Percentiles rank a stretch among this genome's conserved stretches.
These are phyloP conservation scores for Acer saccharum DNA, from an alignment of 345 rosid species.

Conservation along the genomic window DNA sequence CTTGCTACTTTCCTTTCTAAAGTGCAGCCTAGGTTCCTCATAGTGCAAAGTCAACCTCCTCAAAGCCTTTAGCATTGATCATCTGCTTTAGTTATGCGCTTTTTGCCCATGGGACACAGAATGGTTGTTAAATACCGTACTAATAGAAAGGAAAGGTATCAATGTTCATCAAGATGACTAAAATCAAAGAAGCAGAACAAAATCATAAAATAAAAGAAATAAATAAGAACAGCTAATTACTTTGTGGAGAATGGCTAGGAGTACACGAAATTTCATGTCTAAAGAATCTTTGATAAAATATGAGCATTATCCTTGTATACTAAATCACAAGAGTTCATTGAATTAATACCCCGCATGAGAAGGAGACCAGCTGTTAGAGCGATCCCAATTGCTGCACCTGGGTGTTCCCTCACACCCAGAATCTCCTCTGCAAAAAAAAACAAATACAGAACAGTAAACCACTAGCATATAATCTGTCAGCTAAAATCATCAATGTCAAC, in stretches of 20 bases:
- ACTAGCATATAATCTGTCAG: not conserved
- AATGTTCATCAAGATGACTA: not conserved
- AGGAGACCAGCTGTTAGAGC: constrained; percentile 62
- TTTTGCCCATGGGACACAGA: not conserved
- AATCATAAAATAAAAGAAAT: not conserved
- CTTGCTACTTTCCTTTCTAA: not conserved
- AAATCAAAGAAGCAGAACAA: not conserved
- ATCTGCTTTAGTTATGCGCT: not conserved
- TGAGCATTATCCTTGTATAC: not conserved
- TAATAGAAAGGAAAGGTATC: not conserved
- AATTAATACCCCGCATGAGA: constrained; percentile 65
- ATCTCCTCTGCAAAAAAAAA: constrained; percentile 52
- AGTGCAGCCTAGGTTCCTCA: not conserved
- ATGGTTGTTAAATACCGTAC: not conserved
- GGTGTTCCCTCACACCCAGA: constrained; percentile 62
- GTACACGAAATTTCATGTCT: not conserved
- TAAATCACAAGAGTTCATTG: not conserved
- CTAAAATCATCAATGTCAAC: not conserved
- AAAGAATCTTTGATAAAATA: not conserved
- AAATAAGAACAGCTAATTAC: not conserved
- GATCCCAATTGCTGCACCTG: constrained; percentile 67
- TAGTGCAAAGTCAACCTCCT: not conserved
- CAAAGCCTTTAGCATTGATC: not conserved
- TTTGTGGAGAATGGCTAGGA: not conserved
- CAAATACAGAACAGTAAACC: not conserved